phyloP scores from a whole-genome alignment of 2,329 filamentous ascomycete species.

The Talaromyces sp. region DNA sequence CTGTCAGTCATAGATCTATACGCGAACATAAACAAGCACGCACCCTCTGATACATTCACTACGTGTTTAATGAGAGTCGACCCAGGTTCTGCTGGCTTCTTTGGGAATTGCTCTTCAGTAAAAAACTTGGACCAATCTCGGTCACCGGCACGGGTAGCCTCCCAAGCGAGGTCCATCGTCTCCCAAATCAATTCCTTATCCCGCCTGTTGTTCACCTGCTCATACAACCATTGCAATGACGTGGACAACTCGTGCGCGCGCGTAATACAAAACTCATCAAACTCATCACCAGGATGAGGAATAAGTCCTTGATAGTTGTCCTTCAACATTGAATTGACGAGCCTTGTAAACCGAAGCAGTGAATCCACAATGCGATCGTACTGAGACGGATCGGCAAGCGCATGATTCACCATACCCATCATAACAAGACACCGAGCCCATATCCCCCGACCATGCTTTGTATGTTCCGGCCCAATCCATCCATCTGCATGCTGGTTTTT shows the following conservation, averaged over 20 bases:
- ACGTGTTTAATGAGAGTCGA: conserved; percentile 20
- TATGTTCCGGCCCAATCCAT: conserved; percentile 20
- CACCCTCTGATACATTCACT: conserved; percentile 21
- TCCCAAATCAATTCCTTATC: conserved; percentile 20
- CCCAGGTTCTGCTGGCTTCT: conserved; percentile 16
- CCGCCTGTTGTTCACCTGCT: conserved; percentile 17
- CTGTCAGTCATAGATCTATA: neutral
- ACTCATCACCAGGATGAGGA: conserved; percentile 18
- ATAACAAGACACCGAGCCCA: conserved; percentile 20
- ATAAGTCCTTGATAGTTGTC: conserved; percentile 20
- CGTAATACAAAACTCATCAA: conserved; percentile 20
- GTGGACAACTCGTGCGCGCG: conserved; percentile 20
- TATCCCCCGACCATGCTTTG: conserved; percentile 15
- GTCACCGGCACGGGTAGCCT: conserved; percentile 17
- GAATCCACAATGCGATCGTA: conserved; percentile 20
- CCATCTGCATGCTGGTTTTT: conserved; percentile 20
- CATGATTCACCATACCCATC: conserved; percentile 21
- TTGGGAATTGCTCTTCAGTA: conserved; percentile 19
- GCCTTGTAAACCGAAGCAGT: conserved; percentile 15
- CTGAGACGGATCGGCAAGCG: conserved; percentile 17
- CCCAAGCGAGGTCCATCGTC: conserved; percentile 21
- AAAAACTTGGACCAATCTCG: conserved; percentile 21
- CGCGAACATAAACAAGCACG: neutral
- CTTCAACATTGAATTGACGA: conserved; percentile 19
- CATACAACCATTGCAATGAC: conserved; percentile 20